Percentiles rank a stretch among this genome's conserved stretches.
phyloP scores from a whole-genome alignment of 1,284 basidiomycete species.

The Leccinum huronense region DNA sequence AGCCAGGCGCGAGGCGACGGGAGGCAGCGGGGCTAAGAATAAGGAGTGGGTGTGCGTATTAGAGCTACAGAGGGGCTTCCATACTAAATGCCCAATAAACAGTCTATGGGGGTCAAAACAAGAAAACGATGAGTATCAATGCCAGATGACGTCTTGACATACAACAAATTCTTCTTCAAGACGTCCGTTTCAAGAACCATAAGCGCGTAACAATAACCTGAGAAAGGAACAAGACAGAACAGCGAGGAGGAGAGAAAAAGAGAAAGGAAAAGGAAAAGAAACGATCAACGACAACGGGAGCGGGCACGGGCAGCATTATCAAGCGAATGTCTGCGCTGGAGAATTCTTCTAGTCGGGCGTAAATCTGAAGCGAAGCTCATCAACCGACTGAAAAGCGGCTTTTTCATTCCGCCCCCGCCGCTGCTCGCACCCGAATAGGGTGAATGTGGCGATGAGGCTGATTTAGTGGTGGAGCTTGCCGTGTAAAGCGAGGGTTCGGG shows the following conservation, averaged over 20 bases:
- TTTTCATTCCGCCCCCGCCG: slow-evolving; percentile 36
- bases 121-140: slow-evolving; percentile 15
- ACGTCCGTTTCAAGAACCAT: slow-evolving; percentile 10
- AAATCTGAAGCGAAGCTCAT: slow-evolving; percentile 46
- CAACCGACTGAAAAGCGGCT: slow-evolving; percentile 51
- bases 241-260: background rate
- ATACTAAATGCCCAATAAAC: slow-evolving; percentile 19
- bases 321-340: slow-evolving; percentile 48
- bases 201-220: background rate
- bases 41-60: slow-evolving; percentile 21
- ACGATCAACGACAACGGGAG: slow-evolving; percentile 24
- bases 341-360: slow-evolving; percentile 28
- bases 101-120: slow-evolving; percentile 20
- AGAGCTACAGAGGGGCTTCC: slow-evolving; percentile 26
- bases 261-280: background rate
- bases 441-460: slow-evolving; percentile 43
- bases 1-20: slow-evolving; percentile 1
- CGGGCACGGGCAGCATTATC: slow-evolving; percentile 31
- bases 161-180: slow-evolving; percentile 15
- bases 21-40: background rate
- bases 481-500: slow-evolving; percentile 49
- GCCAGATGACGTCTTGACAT: slow-evolving; percentile 10
- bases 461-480: slow-evolving; percentile 51
- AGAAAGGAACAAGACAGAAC: slow-evolving; percentile 2
- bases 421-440: slow-evolving; percentile 30